phyloP scores from a whole-genome alignment of 2,329 filamentous ascomycete genomes.

The Fusarium robinianum region DNA sequence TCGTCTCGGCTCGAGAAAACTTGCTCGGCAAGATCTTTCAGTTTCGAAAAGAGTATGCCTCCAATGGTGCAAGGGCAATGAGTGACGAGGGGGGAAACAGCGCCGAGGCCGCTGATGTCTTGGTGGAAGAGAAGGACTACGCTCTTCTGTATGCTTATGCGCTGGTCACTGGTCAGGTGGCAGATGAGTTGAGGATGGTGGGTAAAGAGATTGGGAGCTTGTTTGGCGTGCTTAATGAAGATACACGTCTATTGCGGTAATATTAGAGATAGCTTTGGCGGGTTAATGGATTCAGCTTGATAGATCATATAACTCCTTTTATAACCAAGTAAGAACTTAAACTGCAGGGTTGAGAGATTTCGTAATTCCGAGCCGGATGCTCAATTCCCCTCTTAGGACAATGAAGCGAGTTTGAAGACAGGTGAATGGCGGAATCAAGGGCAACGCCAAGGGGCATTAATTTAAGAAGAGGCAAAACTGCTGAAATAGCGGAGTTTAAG shows the following conservation, averaged over 20 bases:
- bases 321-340: too few species aligned
- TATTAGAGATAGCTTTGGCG: too few species aligned
- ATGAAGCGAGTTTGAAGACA: too few species aligned
- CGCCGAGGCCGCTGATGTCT: conserved; percentile 15
- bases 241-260: conserved; percentile 26
- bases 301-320: too few species aligned
- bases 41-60: conserved; percentile 70
- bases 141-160: conserved; percentile 91
- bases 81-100: conserved; percentile 22
- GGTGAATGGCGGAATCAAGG: too few species aligned
- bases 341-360: too few species aligned
- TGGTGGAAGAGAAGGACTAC: conserved; percentile 77
- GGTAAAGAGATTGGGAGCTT: conserved; percentile 51
- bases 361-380: too few species aligned
- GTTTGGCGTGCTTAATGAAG: conserved; percentile 30
- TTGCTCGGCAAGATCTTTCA: conserved; percentile 85
- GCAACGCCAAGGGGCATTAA: too few species aligned
- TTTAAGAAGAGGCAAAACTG: too few species aligned
- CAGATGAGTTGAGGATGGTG: conserved; percentile 64
- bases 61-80: conserved; percentile 42
- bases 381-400: too few species aligned
- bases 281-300: too few species aligned
- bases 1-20: conserved; percentile 78
- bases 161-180: conserved; percentile 68
- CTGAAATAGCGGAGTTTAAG: too few species aligned